Percentiles rank a stretch among this genome's conserved stretches.
Conservation (phyloP, 164 flowering plant species). For the Brasenia schreberi region DNA sequence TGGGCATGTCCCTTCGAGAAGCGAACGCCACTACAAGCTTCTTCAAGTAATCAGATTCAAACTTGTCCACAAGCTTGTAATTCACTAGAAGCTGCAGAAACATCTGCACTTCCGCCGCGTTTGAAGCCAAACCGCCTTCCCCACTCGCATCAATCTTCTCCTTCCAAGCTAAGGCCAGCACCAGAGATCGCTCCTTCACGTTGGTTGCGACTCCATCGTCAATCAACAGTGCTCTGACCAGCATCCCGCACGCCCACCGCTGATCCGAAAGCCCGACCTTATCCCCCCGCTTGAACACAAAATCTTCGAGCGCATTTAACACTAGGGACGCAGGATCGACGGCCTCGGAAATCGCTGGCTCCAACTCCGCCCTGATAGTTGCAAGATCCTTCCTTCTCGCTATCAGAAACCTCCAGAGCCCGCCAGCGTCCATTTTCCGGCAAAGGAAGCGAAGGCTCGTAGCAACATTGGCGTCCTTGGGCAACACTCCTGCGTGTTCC, state of each 20-base stretch:
- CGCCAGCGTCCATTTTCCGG: constrained; percentile 30
- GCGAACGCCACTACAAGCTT: constrained; percentile 33
- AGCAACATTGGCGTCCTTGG: neutral
- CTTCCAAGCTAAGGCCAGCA: constrained; percentile 28
- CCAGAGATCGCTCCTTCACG: constrained; percentile 24
- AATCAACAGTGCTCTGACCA: constrained; percentile 28
- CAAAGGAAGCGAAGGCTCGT: constrained; percentile 15
- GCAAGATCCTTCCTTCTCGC: constrained; percentile 34
- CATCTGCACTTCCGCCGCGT: constrained; percentile 44
- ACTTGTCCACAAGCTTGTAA: constrained; percentile 26
- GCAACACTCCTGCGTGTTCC: neutral
- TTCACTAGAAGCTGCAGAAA: constrained; percentile 37
- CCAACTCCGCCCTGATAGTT: constrained; percentile 21
- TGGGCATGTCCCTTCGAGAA: constrained; percentile 46
- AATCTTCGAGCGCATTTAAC: constrained; percentile 34
- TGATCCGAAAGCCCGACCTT: constrained; percentile 33
- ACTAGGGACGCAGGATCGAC: constrained; percentile 34
- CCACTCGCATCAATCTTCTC: constrained; percentile 17
- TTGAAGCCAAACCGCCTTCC: constrained; percentile 16
- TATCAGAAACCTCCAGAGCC: constrained; percentile 28
- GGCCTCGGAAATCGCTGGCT: constrained; percentile 19
- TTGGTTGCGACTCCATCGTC: constrained; percentile 15
- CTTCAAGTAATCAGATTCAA: constrained; percentile 32
- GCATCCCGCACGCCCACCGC: constrained; percentile 46
- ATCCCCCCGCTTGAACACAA: constrained; percentile 12